Evolutionary conservation across 106 monocot genomes (phyloP).

Genomic region (Triglochin maritima): DNA sequence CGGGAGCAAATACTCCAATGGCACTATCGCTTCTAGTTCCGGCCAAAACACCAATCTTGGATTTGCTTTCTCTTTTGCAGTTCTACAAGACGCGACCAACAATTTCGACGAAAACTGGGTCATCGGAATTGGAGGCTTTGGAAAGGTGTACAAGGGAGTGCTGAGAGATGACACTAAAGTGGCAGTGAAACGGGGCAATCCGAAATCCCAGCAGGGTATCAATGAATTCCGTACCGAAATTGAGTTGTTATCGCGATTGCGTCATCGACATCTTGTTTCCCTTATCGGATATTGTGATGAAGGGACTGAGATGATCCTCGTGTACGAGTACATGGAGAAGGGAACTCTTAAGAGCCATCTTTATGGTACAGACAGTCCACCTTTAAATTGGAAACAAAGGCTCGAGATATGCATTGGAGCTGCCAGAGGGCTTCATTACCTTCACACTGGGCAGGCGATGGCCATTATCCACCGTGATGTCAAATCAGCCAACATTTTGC

Average conservation of each 20-base stretch:
- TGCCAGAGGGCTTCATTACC: slow-evolving; percentile 46
- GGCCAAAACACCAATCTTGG: slow-evolving; percentile 15
- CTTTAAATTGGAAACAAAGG: slow-evolving; percentile 37
- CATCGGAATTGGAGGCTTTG: slow-evolving; percentile 53
- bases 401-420: slow-evolving; percentile 40
- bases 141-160: slow-evolving; percentile 46
- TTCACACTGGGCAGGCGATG: slow-evolving; percentile 36
- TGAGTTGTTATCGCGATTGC: slow-evolving; percentile 35
- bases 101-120: slow-evolving; percentile 42
- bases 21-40: slow-evolving; percentile 5
- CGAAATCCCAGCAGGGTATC: slow-evolving; percentile 47
- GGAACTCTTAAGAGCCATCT: slow-evolving; percentile 54
- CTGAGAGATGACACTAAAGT: slow-evolving; percentile 37
- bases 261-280: slow-evolving; percentile 55
- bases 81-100: slow-evolving; percentile 36
- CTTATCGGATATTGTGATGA: slow-evolving; percentile 60
- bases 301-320: slow-evolving; percentile 46
- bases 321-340: slow-evolving; percentile 69
- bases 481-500: slow-evolving; percentile 46
- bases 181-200: slow-evolving; percentile 51
- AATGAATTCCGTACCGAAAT: slow-evolving; percentile 55
- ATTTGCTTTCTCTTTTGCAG: slow-evolving; percentile 27
- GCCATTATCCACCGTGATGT: slow-evolving; percentile 53
- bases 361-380: slow-evolving; percentile 22
- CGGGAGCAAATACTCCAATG: slow-evolving; percentile 35